A percentile compares a stretch with the other conserved stretches of the same genome.
Conservation (phyloP, 495 filamentous ascomycete genomes). For the Sordaria brevicollis region DNA sequence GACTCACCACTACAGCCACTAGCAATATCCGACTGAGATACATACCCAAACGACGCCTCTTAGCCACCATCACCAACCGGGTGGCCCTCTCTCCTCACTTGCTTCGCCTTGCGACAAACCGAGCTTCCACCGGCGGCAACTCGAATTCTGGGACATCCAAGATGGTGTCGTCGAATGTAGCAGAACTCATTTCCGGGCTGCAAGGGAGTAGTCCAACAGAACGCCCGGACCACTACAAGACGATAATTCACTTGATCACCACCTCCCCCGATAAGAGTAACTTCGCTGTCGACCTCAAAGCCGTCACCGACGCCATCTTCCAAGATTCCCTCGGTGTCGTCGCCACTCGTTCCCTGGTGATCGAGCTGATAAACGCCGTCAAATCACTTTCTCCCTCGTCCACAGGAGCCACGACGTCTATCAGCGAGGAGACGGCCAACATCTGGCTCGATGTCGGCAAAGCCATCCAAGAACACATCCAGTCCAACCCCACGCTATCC, state of each 20-base stretch:
- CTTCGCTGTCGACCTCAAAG: constrained; percentile 54
- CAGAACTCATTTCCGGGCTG: constrained; percentile 42
- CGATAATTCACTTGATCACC: constrained; percentile 56
- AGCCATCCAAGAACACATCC: constrained; percentile 54
- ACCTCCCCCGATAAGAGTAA: constrained; percentile 44
- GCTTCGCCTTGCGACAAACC: background rate
- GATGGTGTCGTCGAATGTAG: constrained; percentile 21
- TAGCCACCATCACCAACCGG: background rate
- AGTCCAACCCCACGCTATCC: constrained; percentile 31
- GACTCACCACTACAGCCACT: background rate
- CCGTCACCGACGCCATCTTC: constrained; percentile 59
- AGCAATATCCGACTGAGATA: background rate
- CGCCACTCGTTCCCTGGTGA: constrained; percentile 59
- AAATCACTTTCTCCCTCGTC: constrained; percentile 29
- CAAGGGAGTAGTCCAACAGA: constrained; percentile 40
- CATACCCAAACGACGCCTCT: background rate
- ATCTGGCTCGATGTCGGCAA: constrained; percentile 61
- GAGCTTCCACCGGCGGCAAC: background rate
- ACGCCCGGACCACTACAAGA: constrained; percentile 50
- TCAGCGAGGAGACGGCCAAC: constrained; percentile 35
- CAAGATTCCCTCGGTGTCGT: constrained; percentile 63
- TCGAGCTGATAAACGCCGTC: constrained; percentile 51
- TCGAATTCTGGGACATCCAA: no score
- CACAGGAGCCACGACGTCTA: no score
- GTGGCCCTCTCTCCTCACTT: background rate